These are phyloP conservation scores for Umbelopsis isabellina DNA, from an alignment of 192 early-diverging fungal species.

Conservation along the genomic window DNA sequence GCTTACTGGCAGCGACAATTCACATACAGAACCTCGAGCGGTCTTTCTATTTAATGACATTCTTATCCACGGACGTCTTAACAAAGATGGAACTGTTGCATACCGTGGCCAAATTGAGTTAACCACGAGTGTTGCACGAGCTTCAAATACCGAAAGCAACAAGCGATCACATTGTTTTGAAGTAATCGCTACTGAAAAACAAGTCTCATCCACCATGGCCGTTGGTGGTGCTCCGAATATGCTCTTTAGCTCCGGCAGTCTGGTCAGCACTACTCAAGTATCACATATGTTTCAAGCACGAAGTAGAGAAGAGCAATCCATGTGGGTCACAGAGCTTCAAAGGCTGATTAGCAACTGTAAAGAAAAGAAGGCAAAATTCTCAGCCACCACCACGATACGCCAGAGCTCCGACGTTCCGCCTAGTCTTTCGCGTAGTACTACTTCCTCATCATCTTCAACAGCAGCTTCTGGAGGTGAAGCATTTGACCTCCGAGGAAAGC, in stretches of 20 bases:
- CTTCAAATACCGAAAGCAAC: not conserved
- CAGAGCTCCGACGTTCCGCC: slow-evolving; percentile 13
- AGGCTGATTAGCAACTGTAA: not conserved
- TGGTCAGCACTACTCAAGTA: not conserved
- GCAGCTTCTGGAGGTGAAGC: slow-evolving; percentile 5
- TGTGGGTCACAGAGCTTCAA: slow-evolving; percentile 1
- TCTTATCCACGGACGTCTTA: not conserved
- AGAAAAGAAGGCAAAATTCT: not conserved
- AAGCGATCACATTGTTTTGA: slow-evolving; percentile 18
- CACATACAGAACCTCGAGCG: not conserved
- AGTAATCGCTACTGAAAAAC: not conserved
- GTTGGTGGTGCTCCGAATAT: slow-evolving; percentile 3
- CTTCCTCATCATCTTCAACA: slow-evolving; percentile 18
- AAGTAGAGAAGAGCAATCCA: slow-evolving; percentile 4
- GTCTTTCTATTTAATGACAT: not conserved
- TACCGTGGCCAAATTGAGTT: slow-evolving; percentile 12
- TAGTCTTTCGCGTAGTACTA: slow-evolving; percentile 9
- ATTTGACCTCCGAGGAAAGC: slow-evolving; percentile 14
- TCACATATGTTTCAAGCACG: slow-evolving; percentile 4
- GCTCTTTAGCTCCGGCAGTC: slow-evolving; percentile 1
- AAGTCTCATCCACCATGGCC: slow-evolving; percentile 1
- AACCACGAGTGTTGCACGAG: not conserved
- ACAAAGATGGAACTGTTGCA: not conserved
- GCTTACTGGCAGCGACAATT: not conserved
- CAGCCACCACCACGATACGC: not conserved